Base-by-base conservation (phyloP, 805 yeast species). In the Kazachstania psychrophila region DNA sequence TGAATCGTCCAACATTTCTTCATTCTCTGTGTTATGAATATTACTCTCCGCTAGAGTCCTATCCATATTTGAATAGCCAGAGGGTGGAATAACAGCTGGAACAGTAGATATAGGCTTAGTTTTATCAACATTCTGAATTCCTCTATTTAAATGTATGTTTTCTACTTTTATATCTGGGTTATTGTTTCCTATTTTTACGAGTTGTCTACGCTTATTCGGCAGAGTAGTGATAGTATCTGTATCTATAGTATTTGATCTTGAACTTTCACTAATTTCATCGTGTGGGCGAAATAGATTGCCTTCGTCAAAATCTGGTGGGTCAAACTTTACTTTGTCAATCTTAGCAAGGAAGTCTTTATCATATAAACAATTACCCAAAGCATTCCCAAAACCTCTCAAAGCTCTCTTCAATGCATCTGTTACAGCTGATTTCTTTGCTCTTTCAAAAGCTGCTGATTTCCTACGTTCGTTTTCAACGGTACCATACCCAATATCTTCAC, bases 401-500 rank as follows among this genome's bases (percentile, higher is more conserved):
- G 88, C 81, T 44, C 94, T 64, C 52, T 83, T 83, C 50, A 83
- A 58, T 0, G 84, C 94, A 61, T 83, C 94, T 0, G 94, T 83
- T 31, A 79, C 74, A 1, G 92, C 92, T 45, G 84, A 88, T 48
- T 83, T 83, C 57, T 79, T 81, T 39, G 88, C 81, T 48, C 83
- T 81, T 49, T 83, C 94, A 54, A 82, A 82, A 0, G 92, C 94
- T 58, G 72, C 72, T 1, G 87, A 75, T 49, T 78, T 79, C 16
- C 77, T 68, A 34, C 74, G 71, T 30, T 84, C 82, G 52, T 80
- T 81, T 33, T 83, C 92, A 13, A 79, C 74, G 33, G 76, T 76
- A n/a, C 94, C 94, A 54, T 82, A 83, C 0, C 94, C 94, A 30
- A 82, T 73, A 59, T 83, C 94, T 51, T 83, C 94, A 49, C 81